Base-by-base conservation (phyloP, 2,329 filamentous ascomycete species). In the Pseudocercospora macadamiae region DNA sequence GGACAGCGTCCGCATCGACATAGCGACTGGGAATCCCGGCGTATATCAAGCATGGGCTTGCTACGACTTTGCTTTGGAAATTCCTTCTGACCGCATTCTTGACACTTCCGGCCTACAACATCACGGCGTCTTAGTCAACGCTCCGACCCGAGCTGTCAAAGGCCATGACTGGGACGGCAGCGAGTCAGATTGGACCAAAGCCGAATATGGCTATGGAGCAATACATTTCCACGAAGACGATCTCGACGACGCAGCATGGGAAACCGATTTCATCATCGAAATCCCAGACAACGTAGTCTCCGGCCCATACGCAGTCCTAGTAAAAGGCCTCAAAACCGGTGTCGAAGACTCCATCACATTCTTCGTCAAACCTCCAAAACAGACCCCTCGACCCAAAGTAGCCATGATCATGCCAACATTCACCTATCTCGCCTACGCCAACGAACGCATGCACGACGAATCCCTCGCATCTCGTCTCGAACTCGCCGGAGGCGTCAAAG, bases 381-480 rank as follows among this genome's bases (percentile, higher is more conserved):
- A 16, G 2, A 18, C 14, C n/a, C 21, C 7, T 6, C 21, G 23
- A 9, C n/a, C 21, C 1, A 23, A 36, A 12, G 52, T 54, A 6
- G 52, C 52, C 12, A 32, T 45, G 14, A 23, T 54, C 9, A 54
- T 54, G 52, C 52, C 52, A 14, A 54, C 52, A 2, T 54, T 54
- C 52, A 54, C 52, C 3, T 54, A 54, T 16, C 52, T 54, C 14
- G 52, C 52, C 2, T 54, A 54, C 19, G 52, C 52, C 36, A 54
- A 54, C 26, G 52, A 54, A 45, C 36, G 52, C 4, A 54, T 54
- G 52, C 39, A 54, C 18, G 52, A 54, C n/a, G 37, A 54, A 34
- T 23, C 37, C 4, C 39, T 39, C 28, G 36, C 52, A 2, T 54
- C 52, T 8, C 52, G 52, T 9, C 12, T 54, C n/a, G 52, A 54